Evolutionary conservation across 1,139 yeast genomes (phyloP).

Genomic region (Geotrichum europaeum): DNA sequence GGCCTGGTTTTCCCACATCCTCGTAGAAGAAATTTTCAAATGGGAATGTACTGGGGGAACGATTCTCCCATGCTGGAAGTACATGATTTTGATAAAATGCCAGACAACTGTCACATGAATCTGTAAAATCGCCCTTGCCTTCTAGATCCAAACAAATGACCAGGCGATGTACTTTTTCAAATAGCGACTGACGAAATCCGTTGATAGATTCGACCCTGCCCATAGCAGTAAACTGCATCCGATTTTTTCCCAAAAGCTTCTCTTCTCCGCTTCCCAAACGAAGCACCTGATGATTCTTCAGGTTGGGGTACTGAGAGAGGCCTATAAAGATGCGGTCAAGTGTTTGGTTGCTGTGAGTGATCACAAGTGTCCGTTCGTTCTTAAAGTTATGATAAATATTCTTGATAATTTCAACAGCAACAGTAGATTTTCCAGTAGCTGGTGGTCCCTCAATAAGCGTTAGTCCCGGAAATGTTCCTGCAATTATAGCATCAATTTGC

Average conservation of each 20-base stretch:
- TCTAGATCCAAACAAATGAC: constrained; percentile 27
- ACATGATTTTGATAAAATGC: constrained; percentile 36
- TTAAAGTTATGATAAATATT: constrained; percentile 31
- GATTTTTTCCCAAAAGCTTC: constrained; percentile 9
- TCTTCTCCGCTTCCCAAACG: constrained; percentile 27
- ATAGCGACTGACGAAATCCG: neutral
- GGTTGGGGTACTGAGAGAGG: constrained; percentile 21
- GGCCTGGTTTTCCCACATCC: neutral
- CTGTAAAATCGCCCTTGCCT: constrained; percentile 41
- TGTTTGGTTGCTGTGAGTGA: constrained; percentile 31
- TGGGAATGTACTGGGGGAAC: neutral
- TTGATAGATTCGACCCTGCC: neutral
- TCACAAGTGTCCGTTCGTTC: constrained; percentile 36
- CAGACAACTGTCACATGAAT: constrained; percentile 41
- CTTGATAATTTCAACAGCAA: constrained; percentile 28
- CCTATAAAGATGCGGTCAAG: constrained; percentile 26
- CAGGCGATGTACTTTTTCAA: neutral
- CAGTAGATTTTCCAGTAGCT: constrained; percentile 43
- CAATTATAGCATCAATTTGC: constrained; percentile 36
- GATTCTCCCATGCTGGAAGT: constrained; percentile 32
- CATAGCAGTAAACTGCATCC: constrained; percentile 1
- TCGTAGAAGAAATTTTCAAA: neutral
- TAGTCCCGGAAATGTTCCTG: constrained; percentile 26
- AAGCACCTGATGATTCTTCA: constrained; percentile 27
- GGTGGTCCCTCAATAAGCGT: constrained; percentile 36